phyloP scores from a whole-genome alignment of 768 basidiomycete genomes.

The Mycena indigotica region DNA sequence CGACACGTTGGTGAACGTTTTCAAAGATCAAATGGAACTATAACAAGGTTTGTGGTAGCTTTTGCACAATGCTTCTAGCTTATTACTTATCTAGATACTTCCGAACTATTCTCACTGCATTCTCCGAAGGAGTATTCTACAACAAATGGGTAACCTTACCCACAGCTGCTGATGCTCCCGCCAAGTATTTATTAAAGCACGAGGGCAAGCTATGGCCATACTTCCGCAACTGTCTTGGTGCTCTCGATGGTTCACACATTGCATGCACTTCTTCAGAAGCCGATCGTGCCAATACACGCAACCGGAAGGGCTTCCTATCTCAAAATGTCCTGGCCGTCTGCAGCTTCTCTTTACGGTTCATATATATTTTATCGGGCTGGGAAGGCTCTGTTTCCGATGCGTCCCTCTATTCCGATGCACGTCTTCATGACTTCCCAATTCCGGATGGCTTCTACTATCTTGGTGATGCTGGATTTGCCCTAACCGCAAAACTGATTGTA shows the following conservation, averaged over 20 bases:
- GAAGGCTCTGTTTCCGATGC: constrained; percentile 34
- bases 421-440: constrained; percentile 23
- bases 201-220: constrained; percentile 34
- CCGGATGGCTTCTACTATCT: constrained; percentile 32
- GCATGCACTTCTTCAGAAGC: constrained; percentile 9
- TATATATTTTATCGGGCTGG: constrained; percentile 35
- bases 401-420: constrained; percentile 27
- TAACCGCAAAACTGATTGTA: constrained; percentile 26
- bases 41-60: constrained; percentile 12
- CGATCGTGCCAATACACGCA: constrained; percentile 14
- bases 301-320: constrained; percentile 31
- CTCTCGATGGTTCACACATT: constrained; percentile 36
- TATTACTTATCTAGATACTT: constrained; percentile 10
- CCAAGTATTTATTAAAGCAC: constrained; percentile 19
- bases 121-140: constrained; percentile 14
- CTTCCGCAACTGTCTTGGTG: constrained; percentile 29
- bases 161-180: constrained; percentile 8
- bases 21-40: constrained; percentile 27
- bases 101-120: constrained; percentile 8
- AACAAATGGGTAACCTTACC: constrained; percentile 18
- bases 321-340: constrained; percentile 35
- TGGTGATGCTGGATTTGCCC: constrained; percentile 35
- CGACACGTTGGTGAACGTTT: constrained; percentile 26
- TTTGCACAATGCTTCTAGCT: background rate
- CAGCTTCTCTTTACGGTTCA: constrained; percentile 28